Conservation (phyloP, 331 rosid species). For the Pyracantha coccinea region DNA sequence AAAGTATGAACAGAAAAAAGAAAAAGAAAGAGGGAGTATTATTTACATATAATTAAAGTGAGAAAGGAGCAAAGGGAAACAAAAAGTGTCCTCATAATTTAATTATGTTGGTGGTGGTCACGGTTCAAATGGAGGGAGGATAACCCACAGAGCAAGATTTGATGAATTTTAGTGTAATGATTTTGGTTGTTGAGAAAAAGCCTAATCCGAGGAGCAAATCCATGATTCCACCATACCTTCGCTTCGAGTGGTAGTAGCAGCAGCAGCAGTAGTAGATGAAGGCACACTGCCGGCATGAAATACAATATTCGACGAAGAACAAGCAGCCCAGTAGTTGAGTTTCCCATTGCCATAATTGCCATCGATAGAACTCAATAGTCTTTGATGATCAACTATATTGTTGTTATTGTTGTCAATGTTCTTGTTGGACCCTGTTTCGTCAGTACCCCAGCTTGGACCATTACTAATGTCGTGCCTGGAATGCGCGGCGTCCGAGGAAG, state of each 20-base stretch:
- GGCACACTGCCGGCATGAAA: too few species aligned
- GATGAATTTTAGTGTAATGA: background rate
- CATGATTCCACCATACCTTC: conserved; percentile 96
- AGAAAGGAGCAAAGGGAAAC: background rate
- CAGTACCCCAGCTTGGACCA: conserved; percentile 33
- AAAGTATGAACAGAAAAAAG: conserved; percentile 11
- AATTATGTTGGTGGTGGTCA: conserved; percentile 50
- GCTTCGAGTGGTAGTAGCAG: conserved; percentile 15
- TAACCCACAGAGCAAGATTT: conserved; percentile 2
- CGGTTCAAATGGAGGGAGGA: conserved; percentile 35
- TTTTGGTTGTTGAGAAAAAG: background rate
- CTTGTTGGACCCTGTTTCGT: conserved; percentile 12
- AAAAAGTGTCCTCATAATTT: conserved; percentile 20
- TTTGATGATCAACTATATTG: conserved; percentile 17
- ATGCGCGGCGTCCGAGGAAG: conserved; percentile 26
- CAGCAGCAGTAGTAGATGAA: too few species aligned
- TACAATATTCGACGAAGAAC: conserved; percentile 41
- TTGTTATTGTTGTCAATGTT: background rate
- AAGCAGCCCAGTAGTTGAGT: conserved; percentile 7
- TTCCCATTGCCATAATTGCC: conserved; percentile 30
- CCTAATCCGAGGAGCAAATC: conserved; percentile 77
- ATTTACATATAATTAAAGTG: conserved; percentile 58
- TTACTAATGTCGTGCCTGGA: conserved; percentile 9
- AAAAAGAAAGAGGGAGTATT: conserved; percentile 19
- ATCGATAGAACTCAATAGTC: conserved; percentile 22